Evolutionary conservation across 805 yeast genomes (phyloP).

Genomic region (Saccharomycopsis lassenensis): DNA sequence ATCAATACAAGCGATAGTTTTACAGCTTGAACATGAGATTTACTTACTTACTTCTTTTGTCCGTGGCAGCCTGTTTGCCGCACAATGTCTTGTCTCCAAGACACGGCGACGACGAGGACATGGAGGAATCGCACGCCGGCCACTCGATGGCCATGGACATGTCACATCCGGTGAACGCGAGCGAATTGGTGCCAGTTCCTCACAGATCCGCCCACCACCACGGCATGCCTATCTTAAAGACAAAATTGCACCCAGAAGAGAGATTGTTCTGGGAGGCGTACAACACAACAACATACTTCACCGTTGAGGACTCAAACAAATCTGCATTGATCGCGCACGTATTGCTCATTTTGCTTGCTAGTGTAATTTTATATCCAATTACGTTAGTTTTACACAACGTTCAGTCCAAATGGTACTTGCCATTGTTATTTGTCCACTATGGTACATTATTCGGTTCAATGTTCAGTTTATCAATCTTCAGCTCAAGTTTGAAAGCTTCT

Average conservation of each 20-base stretch:
- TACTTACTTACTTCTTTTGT: no score
- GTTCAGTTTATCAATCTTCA: constrained; percentile 44
- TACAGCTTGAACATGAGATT: no score
- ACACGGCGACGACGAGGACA: no score
- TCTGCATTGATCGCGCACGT: constrained; percentile 47
- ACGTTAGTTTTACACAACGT: constrained; percentile 53
- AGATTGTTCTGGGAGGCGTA: constrained; percentile 67
- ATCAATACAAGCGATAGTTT: no score
- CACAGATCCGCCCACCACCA: constrained; percentile 42
- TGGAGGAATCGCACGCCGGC: no score
- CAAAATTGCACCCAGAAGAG: constrained; percentile 61
- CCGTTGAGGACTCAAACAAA: constrained; percentile 37
- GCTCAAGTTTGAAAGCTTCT: constrained; percentile 44
- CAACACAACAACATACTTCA: constrained; percentile 67
- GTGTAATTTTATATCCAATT: constrained; percentile 55
- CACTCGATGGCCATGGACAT: no score
- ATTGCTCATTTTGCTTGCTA: constrained; percentile 30
- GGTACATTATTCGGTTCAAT: constrained; percentile 38
- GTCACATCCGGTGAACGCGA: no score
- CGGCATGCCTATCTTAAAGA: constrained; percentile 64
- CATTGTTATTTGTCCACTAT: constrained; percentile 42
- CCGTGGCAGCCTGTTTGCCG: no score
- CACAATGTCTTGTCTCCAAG: no score
- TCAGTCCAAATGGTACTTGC: constrained; percentile 46
- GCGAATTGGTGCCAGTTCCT: constrained; percentile 31